Conservation (phyloP, 768 basidiomycete genomes). For the Lentinula detonsa region DNA sequence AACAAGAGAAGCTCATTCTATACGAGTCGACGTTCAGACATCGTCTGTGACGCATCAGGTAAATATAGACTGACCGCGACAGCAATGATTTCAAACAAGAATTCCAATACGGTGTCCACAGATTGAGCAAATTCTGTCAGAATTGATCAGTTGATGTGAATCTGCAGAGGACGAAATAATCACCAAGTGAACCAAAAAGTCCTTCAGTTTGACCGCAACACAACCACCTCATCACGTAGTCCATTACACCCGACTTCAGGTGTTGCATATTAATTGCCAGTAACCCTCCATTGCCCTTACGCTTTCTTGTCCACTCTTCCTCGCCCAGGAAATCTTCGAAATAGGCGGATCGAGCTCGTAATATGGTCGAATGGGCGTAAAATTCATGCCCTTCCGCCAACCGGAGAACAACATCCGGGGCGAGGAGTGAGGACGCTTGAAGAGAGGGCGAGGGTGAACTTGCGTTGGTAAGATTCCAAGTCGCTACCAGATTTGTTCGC, state of each 20-base stretch:
- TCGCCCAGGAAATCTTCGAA: conserved; percentile 84
- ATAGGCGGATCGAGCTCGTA: conserved; percentile 80
- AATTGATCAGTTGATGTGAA: conserved; percentile 1
- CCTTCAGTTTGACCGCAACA: conserved; percentile 65
- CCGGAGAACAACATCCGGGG: conserved; percentile 66
- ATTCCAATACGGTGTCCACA: conserved; percentile 75
- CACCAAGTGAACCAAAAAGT: conserved; percentile 70
- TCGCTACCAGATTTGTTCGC: conserved; percentile 39
- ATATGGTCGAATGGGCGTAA: conserved; percentile 60
- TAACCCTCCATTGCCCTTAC: conserved; percentile 47
- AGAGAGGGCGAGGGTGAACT: background rate
- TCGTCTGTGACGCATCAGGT: background rate
- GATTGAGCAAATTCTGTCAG: conserved; percentile 53
- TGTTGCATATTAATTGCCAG: conserved; percentile 69
- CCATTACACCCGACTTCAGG: conserved; percentile 67
- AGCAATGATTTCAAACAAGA: conserved; percentile 82
- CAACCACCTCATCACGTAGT: conserved; percentile 68
- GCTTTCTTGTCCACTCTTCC: conserved; percentile 67
- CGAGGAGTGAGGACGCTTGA: conserved; percentile 5
- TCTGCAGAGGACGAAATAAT: conserved; percentile 6
- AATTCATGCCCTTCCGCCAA: conserved; percentile 60
- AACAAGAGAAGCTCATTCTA: conserved; percentile 90
- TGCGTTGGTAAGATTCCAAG: conserved; percentile 21
- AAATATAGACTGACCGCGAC: conserved; percentile 55
- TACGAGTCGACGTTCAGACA: conserved; percentile 20